Evolutionary conservation across 2,329 filamentous ascomycete species (phyloP).

Genomic region (Elsinoe necatrix): DNA sequence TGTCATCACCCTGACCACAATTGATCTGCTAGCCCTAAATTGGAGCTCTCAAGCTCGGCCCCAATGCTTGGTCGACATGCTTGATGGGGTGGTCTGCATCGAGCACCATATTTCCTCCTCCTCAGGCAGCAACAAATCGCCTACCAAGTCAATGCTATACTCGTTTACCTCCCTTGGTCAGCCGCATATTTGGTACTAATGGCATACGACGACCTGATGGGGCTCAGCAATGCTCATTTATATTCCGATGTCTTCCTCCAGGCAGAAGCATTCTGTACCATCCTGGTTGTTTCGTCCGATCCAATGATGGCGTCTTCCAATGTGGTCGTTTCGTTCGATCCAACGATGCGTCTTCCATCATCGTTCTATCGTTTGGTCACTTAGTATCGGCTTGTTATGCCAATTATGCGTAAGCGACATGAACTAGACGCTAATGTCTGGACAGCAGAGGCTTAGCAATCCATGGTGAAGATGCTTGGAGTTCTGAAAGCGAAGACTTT

Average conservation of each 20-base stretch:
- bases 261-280: not conserved
- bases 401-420: no score
- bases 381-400: no score
- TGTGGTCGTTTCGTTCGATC: no score
- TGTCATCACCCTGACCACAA: not conserved
- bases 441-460: no score
- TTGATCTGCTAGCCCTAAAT: not conserved
- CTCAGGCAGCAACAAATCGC: not conserved
- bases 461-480: no score
- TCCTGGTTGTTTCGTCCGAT: not conserved
- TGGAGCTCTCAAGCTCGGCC: not conserved
- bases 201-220: not conserved
- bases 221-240: not conserved
- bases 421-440: no score
- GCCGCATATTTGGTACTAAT: not conserved
- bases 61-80: not conserved
- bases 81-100: not conserved
- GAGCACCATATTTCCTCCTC: not conserved
- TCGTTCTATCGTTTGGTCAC: no score
- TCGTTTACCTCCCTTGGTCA: not conserved
- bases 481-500: no score
- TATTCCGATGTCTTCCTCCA: not conserved
- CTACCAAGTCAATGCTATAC: not conserved
- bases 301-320: no score
- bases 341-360: no score